These are phyloP conservation scores for Fusarium torulosum DNA, from an alignment of 2,329 filamentous ascomycete genomes.

Conservation along the genomic window DNA sequence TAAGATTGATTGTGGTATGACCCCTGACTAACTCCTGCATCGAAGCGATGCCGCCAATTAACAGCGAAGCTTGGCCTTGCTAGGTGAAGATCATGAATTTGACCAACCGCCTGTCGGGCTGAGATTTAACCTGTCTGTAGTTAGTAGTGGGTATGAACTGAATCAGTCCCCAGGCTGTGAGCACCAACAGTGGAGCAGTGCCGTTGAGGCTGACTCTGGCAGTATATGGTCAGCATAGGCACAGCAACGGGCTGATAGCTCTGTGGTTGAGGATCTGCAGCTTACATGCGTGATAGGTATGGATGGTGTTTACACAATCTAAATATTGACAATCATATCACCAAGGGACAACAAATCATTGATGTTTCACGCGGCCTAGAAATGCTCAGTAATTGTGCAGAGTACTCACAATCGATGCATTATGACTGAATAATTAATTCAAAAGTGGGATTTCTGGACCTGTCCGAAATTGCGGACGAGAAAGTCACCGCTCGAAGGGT, in stretches of 20 bases:
- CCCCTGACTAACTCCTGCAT: conserved; percentile 32
- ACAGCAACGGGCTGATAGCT: conserved; percentile 6
- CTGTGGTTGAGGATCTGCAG: conserved; percentile 8
- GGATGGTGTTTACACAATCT: conserved; percentile 1
- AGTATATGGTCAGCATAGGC: conserved; percentile 2
- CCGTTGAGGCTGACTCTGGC: no score
- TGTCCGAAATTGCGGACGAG: conserved; percentile 36
- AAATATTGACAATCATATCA: conserved; percentile 1
- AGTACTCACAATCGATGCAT: neutral
- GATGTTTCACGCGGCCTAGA: conserved; percentile 1
- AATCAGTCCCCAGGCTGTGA: no score
- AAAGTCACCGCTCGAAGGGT: conserved; percentile 17
- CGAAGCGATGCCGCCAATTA: conserved; percentile 37
- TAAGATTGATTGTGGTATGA: conserved; percentile 28
- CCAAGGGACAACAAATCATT: conserved; percentile 1
- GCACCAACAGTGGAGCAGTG: no score
- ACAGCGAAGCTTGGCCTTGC: conserved; percentile 19
- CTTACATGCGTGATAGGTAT: conserved; percentile 15
- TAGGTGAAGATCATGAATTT: conserved; percentile 40
- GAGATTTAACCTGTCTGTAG: conserved; percentile 19
- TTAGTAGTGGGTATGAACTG: conserved; percentile 29
- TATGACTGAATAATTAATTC: neutral
- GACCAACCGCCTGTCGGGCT: conserved; percentile 31
- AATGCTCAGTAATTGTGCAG: neutral
- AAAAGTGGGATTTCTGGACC: conserved; percentile 28